Base-by-base conservation (phyloP, 1,284 basidiomycete species). In the Veloporphyrellus conicus region DNA sequence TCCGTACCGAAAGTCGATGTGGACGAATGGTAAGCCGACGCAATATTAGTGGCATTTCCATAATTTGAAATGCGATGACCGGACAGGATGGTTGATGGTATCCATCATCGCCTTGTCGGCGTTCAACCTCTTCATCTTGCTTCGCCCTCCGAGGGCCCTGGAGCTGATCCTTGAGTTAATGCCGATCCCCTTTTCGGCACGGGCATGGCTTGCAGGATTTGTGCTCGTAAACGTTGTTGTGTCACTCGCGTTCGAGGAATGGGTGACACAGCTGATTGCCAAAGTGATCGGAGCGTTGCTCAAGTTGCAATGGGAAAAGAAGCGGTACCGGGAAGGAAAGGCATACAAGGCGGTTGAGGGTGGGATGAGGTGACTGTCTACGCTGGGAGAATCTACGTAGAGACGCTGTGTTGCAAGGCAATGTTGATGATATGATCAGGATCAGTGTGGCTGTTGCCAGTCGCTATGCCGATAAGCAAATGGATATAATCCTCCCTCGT, bases 1-100 rank as follows among this genome's bases (percentile, higher is more conserved):
- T 11, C 96, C 96, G 2, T 99, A 95, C 69, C 82, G 96, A 45
- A 87, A 90, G 68, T 81, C 93, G 14, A 91, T 99, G 75, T 95
- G 88, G 79, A 92, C 93, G 8, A 99, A 99, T 64, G 82, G 93
- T 91, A 64, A 55, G 82, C 65, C 23, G 25, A 41, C 43, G 35
- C 1, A 40, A 31, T 47, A 36, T 29, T 45, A 25, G 33, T 49
- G 6, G 25, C 40, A 32, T 38, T n/a, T 18, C 1, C 10, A 14
- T 1, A 4, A 20, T 36, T 41, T 52, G 53, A 49, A 61, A 54
- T 43, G 49, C 55, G 25, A 32, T 53, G 41, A 27, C 18, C 52
- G 20, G 29, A 32, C 56, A 93, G 90, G 76, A 27, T 84, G 84
- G 74, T 75, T 95, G 52, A 85, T 96, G 78, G 64, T 78, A 45